Evolutionary conservation across 352 stramenopile genomes (phyloP).

Genomic region (Saprolegnia parasitica): DNA sequence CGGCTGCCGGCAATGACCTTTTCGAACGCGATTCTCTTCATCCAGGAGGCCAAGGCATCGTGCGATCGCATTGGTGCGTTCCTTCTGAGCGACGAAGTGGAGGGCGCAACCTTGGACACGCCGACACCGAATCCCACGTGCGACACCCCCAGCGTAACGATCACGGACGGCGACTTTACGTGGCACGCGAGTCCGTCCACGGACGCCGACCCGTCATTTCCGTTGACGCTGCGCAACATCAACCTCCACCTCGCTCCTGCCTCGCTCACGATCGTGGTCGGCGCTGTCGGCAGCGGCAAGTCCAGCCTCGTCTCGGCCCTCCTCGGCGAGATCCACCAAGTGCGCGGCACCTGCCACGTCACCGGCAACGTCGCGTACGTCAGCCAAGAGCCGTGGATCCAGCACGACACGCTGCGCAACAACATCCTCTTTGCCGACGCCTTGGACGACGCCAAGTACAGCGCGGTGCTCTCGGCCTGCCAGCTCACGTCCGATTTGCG

Average conservation of each 20-base stretch:
- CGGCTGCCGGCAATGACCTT: conserved; percentile 53
- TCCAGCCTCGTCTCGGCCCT: conserved; percentile 58
- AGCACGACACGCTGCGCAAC: conserved; percentile 45
- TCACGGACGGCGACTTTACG: conserved; percentile 36
- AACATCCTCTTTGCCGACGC: conserved; percentile 43
- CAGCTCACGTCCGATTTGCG: conserved; percentile 84
- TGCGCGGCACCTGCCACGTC: conserved; percentile 24
- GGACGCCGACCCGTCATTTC: conserved; percentile 30
- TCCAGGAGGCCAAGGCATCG: conserved; percentile 46
- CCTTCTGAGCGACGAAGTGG: conserved; percentile 40
- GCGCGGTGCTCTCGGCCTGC: conserved; percentile 68
- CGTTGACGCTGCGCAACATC: conserved; percentile 46
- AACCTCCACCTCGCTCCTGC: conserved; percentile 50
- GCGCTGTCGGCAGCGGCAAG: conserved; percentile 57
- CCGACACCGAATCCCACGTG: background rate
- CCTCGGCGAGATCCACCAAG: conserved; percentile 41
- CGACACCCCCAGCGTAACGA: conserved; percentile 26
- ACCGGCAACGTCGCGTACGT: conserved; percentile 36
- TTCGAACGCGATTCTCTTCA: conserved; percentile 43
- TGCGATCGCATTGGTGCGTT: conserved; percentile 34
- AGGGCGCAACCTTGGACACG: conserved; percentile 1
- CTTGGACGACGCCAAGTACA: conserved; percentile 44
- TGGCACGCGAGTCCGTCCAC: conserved; percentile 26
- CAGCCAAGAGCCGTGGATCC: conserved; percentile 55
- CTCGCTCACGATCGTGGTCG: conserved; percentile 50